These are phyloP conservation scores for Neofusicoccum parvum DNA, from an alignment of 2,329 filamentous ascomycete species.

Conservation along the genomic window DNA sequence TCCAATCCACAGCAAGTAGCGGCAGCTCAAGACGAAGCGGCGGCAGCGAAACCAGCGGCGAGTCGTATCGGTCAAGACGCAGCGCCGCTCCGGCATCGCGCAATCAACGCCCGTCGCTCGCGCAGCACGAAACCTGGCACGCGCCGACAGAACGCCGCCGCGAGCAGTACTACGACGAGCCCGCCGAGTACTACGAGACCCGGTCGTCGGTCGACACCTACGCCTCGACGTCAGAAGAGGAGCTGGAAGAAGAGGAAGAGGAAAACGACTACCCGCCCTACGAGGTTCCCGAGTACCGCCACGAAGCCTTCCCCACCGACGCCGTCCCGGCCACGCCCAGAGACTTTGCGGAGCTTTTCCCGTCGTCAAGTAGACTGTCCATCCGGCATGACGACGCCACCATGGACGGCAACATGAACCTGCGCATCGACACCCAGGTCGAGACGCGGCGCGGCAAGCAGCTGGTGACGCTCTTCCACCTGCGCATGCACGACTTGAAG, in stretches of 20 bases:
- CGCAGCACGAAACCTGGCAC: slow-evolving; percentile 35
- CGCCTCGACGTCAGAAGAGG: slow-evolving; percentile 68
- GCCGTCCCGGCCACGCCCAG: slow-evolving; percentile 76
- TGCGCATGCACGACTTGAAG: slow-evolving; percentile 90
- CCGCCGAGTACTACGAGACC: slow-evolving; percentile 23
- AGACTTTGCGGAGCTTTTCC: slow-evolving; percentile 84
- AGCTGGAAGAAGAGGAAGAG: slow-evolving; percentile 51
- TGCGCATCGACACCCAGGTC: slow-evolving; percentile 81
- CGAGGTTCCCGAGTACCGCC: slow-evolving; percentile 62
- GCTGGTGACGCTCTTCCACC: slow-evolving; percentile 81
- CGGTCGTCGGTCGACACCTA: slow-evolving; percentile 65
- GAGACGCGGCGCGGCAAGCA: slow-evolving; percentile 58
- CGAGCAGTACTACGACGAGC: slow-evolving; percentile 28
- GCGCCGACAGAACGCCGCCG: slow-evolving; percentile 32
- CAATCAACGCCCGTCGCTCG: slow-evolving; percentile 29
- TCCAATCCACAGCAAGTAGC: slow-evolving; percentile 20
- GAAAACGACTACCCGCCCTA: slow-evolving; percentile 52
- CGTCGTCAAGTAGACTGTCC: slow-evolving; percentile 75
- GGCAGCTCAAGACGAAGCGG: slow-evolving; percentile 14
- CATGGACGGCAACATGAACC: slow-evolving; percentile 92
- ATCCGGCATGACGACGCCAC: slow-evolving; percentile 92
- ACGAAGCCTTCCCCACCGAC: slow-evolving; percentile 64
- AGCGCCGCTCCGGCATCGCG: slow-evolving; percentile 36
- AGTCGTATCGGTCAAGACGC: slow-evolving; percentile 34
- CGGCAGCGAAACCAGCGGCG: slow-evolving; percentile 29